Evolutionary conservation across 2,329 filamentous ascomycete species (phyloP).

Genomic region (Zalaria obscura): DNA sequence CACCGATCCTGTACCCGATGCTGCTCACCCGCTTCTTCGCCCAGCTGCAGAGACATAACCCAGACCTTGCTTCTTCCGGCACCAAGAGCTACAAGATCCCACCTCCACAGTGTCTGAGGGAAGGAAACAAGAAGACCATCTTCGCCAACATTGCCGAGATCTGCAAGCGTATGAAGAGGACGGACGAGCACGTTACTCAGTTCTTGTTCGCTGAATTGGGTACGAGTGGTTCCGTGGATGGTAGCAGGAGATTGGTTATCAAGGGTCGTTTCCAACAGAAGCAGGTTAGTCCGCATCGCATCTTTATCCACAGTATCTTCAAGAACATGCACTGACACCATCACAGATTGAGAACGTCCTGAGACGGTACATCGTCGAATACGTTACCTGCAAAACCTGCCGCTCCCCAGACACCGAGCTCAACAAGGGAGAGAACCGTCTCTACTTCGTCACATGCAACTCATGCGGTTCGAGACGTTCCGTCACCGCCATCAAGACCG

Average conservation of each 20-base stretch:
- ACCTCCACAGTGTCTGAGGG: slow-evolving; percentile 92
- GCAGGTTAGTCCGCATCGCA: slow-evolving; percentile 34
- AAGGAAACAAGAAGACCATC: slow-evolving; percentile 99
- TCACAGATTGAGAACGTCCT: slow-evolving; percentile 73
- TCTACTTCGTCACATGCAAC: slow-evolving; percentile 98
- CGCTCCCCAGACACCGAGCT: slow-evolving; percentile 87
- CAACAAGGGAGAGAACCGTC: slow-evolving; percentile 96
- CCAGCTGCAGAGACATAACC: slow-evolving; percentile 89
- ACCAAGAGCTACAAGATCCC: slow-evolving; percentile 98
- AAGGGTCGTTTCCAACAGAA: slow-evolving; percentile 99
- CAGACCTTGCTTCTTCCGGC: slow-evolving; percentile 62
- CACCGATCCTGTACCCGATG: slow-evolving; percentile 68
- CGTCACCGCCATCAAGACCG: slow-evolving; percentile 97
- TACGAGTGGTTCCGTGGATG: slow-evolving; percentile 91
- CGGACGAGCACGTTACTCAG: slow-evolving; percentile 80
- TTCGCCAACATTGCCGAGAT: slow-evolving; percentile 99
- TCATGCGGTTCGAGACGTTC: slow-evolving; percentile 52
- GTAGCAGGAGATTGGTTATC: slow-evolving; percentile 85
- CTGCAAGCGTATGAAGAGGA: slow-evolving; percentile 98
- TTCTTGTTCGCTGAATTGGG: slow-evolving; percentile 97
- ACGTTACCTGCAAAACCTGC: slow-evolving; percentile 98
- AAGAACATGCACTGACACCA: too few relatives aligned
- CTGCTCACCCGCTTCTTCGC: slow-evolving; percentile 89
- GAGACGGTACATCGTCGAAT: slow-evolving; percentile 92
- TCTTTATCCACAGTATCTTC: too few relatives aligned